These are phyloP conservation scores for Neofusicoccum cordaticola DNA, from an alignment of 2,329 filamentous ascomycete genomes.

Conservation along the genomic window DNA sequence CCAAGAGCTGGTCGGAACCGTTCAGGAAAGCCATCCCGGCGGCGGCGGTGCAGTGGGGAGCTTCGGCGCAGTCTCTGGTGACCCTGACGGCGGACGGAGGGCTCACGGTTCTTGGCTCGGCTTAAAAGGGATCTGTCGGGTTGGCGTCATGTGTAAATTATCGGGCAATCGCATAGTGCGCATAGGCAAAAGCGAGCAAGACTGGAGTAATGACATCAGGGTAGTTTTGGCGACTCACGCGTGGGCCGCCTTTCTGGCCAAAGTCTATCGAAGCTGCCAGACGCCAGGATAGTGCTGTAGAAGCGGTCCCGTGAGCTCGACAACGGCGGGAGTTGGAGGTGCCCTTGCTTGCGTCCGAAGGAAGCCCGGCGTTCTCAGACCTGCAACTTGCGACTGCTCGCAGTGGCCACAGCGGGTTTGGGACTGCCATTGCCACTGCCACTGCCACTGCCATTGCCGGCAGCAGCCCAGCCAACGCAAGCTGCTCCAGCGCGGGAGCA, in stretches of 20 bases:
- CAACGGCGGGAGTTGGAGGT: too few relatives aligned
- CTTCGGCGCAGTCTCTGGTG: conserved; percentile 69
- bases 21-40: conserved; percentile 73
- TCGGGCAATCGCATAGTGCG: conserved; percentile 1
- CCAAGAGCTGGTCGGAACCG: conserved; percentile 86
- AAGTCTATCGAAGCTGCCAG: too few relatives aligned
- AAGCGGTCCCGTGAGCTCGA: too few relatives aligned
- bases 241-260: too few relatives aligned
- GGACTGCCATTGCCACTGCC: neutral
- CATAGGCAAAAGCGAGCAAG: neutral
- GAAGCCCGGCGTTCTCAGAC: neutral
- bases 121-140: conserved; percentile 40
- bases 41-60: conserved; percentile 74
- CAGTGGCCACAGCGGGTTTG: neutral
- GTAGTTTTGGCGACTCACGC: neutral
- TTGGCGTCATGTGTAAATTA: conserved; percentile 18
- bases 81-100: conserved; percentile 72
- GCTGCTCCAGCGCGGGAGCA: neutral
- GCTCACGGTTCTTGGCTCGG: conserved; percentile 65
- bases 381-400: neutral
- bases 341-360: neutral
- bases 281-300: too few relatives aligned
- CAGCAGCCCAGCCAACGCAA: neutral
- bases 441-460: neutral
- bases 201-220: conserved; percentile 8